Evolutionary conservation across 2,329 filamentous ascomycete species (phyloP), one percentile per base, ranked within the genome.

Genomic region (Claviceps sp.): DNA sequence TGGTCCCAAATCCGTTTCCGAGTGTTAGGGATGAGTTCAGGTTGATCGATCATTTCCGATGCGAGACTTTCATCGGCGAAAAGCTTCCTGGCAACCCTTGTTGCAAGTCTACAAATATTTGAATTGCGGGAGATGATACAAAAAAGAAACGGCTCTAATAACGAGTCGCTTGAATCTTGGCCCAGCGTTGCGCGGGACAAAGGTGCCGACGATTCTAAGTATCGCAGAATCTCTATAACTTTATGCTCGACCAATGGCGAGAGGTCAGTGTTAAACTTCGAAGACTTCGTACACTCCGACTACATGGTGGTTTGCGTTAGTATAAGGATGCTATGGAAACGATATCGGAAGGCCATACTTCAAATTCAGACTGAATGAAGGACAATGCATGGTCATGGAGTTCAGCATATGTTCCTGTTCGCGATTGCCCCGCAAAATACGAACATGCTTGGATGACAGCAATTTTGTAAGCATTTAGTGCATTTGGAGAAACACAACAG

Each of bases 361-460:
- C 17, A 26, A 48, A 48, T 8, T 48, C 45, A 26, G 46, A 47
- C 19, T 42, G 74, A 61, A 84, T 75, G 54, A 81, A 82, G 0
- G 74, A 73, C 4, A 78, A 72, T 4, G 75, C 73, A 24, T 73
- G 73, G 5, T 68, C 63, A 60, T 82, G 83, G 3, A 85, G 65
- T n/a, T 70, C 70, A 41, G 71, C 66, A 56, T 80, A 84, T 47
- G 70, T 68, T 10, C 70, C 63, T 11, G 73, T 62, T 55, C 76
- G 69, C 4, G 69, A 65, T 53, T 78, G 71, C 49, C 73, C 71
- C 8, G 80, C 78, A 64, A 84, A 82, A 61, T 83, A 78, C 40
- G 76, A 75, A 58, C 81, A 84, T 11, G 76, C 77, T 61, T 81
- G 78, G 22, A 84, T 73, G 26, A 80, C 72, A 8, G 81, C 78